Conservation (phyloP, 2,329 filamentous ascomycete genomes). For the Aspergillus awamori region DNA sequence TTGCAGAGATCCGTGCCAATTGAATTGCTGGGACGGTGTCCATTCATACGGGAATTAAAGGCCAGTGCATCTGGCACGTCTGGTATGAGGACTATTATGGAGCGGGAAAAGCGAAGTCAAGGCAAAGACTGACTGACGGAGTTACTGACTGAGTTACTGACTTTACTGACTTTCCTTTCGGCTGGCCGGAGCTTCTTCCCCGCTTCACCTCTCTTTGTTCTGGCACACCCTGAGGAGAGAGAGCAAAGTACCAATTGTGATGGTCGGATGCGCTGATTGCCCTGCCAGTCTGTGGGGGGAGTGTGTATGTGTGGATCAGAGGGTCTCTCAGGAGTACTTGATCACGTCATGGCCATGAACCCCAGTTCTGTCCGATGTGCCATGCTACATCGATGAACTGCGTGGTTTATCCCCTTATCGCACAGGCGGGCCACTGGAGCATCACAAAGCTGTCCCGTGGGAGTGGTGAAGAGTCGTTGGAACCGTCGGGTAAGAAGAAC, state of each 20-base stretch:
- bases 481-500: background rate
- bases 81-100: background rate
- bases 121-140: background rate
- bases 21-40: background rate
- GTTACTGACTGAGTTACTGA: too few relatives aligned
- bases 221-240: slow-evolving; percentile 13
- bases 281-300: background rate
- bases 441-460: background rate
- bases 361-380: background rate
- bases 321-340: too few relatives aligned
- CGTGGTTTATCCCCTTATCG: background rate
- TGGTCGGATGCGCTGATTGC: background rate
- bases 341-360: background rate
- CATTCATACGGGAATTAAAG: slow-evolving; percentile 6
- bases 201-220: slow-evolving; percentile 14
- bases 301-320: too few relatives aligned
- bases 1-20: slow-evolving; percentile 22
- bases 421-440: background rate
- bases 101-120: background rate
- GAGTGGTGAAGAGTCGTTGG: slow-evolving; percentile 2
- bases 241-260: slow-evolving; percentile 5
- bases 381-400: background rate
- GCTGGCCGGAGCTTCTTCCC: slow-evolving; percentile 11
- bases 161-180: slow-evolving; percentile 11
- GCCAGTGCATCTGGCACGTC: background rate